Conservation (phyloP, 2,329 filamentous ascomycete species). For the Xylariaceae sp. region DNA sequence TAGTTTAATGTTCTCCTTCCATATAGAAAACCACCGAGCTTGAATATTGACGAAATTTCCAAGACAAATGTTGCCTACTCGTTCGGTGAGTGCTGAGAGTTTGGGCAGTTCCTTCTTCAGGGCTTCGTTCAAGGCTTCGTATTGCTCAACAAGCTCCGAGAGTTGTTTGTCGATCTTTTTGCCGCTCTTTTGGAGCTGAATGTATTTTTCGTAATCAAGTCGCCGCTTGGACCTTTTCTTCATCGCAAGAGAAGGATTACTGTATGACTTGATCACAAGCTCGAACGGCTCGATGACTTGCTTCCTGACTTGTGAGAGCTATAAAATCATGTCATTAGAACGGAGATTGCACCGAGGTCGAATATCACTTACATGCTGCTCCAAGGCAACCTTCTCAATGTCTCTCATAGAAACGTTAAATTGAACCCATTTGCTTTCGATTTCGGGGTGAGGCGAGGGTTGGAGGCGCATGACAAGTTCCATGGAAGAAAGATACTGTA, state of each 20-base stretch:
- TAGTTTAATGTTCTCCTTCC: constrained; percentile 75
- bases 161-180: constrained; percentile 87
- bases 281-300: constrained; percentile 83
- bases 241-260: constrained; percentile 82
- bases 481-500: constrained; percentile 75
- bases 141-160: constrained; percentile 79
- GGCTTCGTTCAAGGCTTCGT: constrained; percentile 85
- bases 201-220: constrained; percentile 78
- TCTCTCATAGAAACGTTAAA: constrained; percentile 86
- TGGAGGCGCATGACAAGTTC: constrained; percentile 73
- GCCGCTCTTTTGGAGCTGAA: constrained; percentile 70
- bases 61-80: constrained; percentile 77
- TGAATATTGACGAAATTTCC: constrained; percentile 82
- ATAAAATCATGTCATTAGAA: constrained; percentile 25
- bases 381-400: constrained; percentile 74
- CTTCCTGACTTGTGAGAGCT: constrained; percentile 66
- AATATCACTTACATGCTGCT: constrained; percentile 67
- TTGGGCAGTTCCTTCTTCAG: constrained; percentile 88
- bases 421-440: constrained; percentile 91
- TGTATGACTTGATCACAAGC: constrained; percentile 72
- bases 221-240: constrained; percentile 93
- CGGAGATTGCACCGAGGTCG: not conserved
- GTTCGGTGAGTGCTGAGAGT: constrained; percentile 75
- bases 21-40: constrained; percentile 74
- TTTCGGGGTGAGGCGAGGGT: constrained; percentile 71